These are phyloP conservation scores for Malassezia dermatis DNA, from an alignment of 1,284 basidiomycete species.

Conservation along the genomic window DNA sequence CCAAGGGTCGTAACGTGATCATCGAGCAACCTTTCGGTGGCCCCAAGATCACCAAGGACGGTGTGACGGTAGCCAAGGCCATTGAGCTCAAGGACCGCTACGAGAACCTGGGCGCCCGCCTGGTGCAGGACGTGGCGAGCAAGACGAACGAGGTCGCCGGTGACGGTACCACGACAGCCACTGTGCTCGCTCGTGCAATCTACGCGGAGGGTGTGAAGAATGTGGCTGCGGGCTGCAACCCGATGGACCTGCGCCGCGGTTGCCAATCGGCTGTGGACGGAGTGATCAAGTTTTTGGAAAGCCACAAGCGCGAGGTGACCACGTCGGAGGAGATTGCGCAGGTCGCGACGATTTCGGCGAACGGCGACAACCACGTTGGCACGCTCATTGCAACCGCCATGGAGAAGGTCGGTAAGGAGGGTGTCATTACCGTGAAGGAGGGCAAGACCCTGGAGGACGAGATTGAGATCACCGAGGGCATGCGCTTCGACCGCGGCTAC, in stretches of 20 bases:
- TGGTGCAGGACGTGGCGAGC: conserved; percentile 86
- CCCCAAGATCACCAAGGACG: conserved; percentile 96
- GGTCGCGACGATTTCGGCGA: conserved; percentile 96
- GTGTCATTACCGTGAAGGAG: conserved; percentile 98
- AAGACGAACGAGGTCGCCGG: conserved; percentile 97
- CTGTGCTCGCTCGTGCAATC: conserved; percentile 90
- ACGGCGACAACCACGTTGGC: conserved; percentile 87
- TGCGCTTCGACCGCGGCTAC: conserved; percentile 98
- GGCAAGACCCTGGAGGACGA: conserved; percentile 92
- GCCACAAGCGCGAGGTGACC: conserved; percentile 85
- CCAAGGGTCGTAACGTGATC: conserved; percentile 97
- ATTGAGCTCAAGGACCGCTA: conserved; percentile 91
- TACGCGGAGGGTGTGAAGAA: conserved; percentile 99
- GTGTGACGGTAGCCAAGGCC: conserved; percentile 94
- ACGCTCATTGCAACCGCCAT: conserved; percentile 96
- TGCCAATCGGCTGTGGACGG: conserved; percentile 92
- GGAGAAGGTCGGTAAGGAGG: conserved; percentile 99
- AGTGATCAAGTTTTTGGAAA: conserved; percentile 80
- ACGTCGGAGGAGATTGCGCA: conserved; percentile 95
- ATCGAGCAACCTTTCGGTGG: conserved; percentile 96
- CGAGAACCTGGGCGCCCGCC: conserved; percentile 95
- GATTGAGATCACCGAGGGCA: conserved; percentile 98
- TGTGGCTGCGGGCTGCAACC: conserved; percentile 96
- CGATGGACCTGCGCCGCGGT: conserved; percentile 95
- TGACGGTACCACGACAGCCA: conserved; percentile 96